Evolutionary conservation across 179 eudicot species (phyloP), one percentile per base, ranked within the genome.

Genomic region (Nepenthes alata): DNA sequence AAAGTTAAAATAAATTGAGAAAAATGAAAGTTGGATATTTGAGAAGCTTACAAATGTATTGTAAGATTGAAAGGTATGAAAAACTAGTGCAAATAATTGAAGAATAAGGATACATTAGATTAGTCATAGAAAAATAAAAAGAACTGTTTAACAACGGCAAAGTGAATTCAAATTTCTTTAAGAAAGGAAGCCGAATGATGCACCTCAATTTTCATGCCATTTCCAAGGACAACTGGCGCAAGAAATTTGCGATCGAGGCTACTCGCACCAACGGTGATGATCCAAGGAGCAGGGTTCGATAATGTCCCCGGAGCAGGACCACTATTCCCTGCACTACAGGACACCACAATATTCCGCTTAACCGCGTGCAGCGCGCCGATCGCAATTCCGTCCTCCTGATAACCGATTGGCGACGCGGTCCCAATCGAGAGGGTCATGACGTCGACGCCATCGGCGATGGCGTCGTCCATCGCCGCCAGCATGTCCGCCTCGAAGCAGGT

Each of bases 401-500:
- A 86, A n/a, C 64, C 60, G 1, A 41, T 14, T 0, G 85, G 72
- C 9, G 61, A 44, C 0, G 48, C 6, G 0, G 86, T 65, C 36
- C 89, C 98, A 53, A 86, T 83, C 0, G 96, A 89, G 63, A 84
- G 67, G 70, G 95, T 89, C 64, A 91, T 38, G 12, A 86, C 80
- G 58, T 89, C 50, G 3, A 89, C 96, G 1, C 98, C 98, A 11
- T 91, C 98, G 0, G 60, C 69, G 35, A 91, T 81, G 35, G 98
- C 98, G 60, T 89, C 95, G 34, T 91, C 98, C 4, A 91, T 78
- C 0, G 95, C 98, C 0, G 98, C 98, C 44, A 91, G 58, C 82
- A 91, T 89, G 77, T 91, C 98, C 39, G 80, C 86, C 2, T 68
- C 80, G 12, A 80, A 80, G 61, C 96, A 91, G 0, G 85, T 76